Evolutionary conservation across 1,139 yeast genomes (phyloP).

Genomic region (Taphrina sp.): DNA sequence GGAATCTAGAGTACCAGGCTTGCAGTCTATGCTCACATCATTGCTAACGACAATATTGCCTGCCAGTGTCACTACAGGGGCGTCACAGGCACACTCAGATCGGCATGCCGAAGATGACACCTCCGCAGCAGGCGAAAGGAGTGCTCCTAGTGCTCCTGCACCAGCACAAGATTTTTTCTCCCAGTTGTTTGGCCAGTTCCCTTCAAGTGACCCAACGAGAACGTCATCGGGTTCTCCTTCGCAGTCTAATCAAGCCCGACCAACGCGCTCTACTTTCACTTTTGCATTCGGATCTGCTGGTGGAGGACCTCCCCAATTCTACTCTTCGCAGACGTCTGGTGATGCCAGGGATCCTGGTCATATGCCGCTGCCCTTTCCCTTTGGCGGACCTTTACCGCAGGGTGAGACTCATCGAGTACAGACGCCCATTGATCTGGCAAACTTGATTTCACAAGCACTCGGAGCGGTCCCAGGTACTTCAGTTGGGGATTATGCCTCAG

Average conservation of each 20-base stretch:
- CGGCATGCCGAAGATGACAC: neutral
- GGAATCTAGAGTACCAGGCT: conserved; percentile 3
- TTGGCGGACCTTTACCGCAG: neutral
- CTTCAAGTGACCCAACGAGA: neutral
- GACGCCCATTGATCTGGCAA: conserved; percentile 13
- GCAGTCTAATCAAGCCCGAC: too few relatives aligned
- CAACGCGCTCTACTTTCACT: conserved; percentile 5
- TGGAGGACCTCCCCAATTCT: neutral
- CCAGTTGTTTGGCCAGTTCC: conserved; percentile 21
- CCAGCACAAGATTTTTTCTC: conserved; percentile 28
- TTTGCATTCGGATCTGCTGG: conserved; percentile 10
- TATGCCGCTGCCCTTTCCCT: neutral
- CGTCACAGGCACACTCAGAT: neutral
- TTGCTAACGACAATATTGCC: conserved; percentile 21
- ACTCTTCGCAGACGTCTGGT: neutral
- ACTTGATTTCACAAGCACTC: conserved; percentile 19
- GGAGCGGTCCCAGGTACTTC: conserved; percentile 6
- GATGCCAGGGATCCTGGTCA: neutral
- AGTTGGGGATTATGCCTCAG: conserved; percentile 20
- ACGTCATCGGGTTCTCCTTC: conserved; percentile 8
- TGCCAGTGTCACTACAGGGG: conserved; percentile 14
- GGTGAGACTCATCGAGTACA: neutral
- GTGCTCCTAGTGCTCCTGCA: conserved; percentile 13
- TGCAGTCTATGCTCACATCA: conserved; percentile 14
- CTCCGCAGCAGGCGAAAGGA: neutral